These are phyloP conservation scores for Tanacetum coccineum DNA, from an alignment of 129 eudicot genomes.

Conservation along the genomic window DNA sequence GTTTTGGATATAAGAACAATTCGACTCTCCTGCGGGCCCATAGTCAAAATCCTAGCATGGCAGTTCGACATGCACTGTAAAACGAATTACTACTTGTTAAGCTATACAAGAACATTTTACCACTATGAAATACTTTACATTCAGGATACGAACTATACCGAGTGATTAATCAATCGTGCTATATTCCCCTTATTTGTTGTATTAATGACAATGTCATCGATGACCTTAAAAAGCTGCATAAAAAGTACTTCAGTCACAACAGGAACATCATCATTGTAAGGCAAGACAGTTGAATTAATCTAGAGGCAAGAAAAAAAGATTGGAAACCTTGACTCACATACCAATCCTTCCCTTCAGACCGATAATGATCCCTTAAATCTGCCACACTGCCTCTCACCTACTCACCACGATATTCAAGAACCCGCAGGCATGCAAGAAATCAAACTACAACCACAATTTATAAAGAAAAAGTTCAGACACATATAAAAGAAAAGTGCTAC, in stretches of 20 bases:
- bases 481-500: background rate
- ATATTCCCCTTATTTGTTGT: slow-evolving; percentile 79
- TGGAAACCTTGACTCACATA: slow-evolving; percentile 36
- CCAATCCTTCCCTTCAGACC: slow-evolving; percentile 51
- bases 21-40: slow-evolving; percentile 63
- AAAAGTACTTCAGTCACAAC: slow-evolving; percentile 15
- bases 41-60: slow-evolving; percentile 81
- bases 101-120: background rate
- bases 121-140: background rate
- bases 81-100: background rate
- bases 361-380: slow-evolving; percentile 46
- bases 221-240: slow-evolving; percentile 84
- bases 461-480: background rate
- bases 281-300: background rate
- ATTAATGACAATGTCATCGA: slow-evolving; percentile 79
- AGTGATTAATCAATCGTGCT: slow-evolving; percentile 89
- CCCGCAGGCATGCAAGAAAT: slow-evolving; percentile 14
- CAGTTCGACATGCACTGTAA: slow-evolving; percentile 92
- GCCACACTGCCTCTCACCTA: slow-evolving; percentile 43
- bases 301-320: background rate
- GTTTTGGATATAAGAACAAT: slow-evolving; percentile 77
- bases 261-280: background rate
- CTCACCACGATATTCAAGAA: slow-evolving; percentile 40
- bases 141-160: slow-evolving; percentile 45
- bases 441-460: background rate